phyloP scores from a whole-genome alignment of 352 stramenopile genomes.

The Globisporangium nunn region DNA sequence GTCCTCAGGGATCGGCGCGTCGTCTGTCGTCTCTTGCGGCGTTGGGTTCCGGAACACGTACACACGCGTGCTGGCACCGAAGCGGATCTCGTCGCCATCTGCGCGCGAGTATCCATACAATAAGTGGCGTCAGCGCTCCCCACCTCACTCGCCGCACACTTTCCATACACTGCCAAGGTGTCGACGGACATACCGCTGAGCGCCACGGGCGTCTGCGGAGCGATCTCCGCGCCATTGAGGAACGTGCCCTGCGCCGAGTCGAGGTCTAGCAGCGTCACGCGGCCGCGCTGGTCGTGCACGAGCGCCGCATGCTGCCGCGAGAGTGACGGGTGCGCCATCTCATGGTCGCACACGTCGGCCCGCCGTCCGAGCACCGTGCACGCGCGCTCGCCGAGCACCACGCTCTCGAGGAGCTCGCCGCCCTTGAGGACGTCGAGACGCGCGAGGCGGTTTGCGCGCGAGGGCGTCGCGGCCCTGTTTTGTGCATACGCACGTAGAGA shows the following conservation, averaged over 20 bases:
- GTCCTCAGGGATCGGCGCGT: conserved; percentile 1
- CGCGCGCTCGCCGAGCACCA: conserved; percentile 39
- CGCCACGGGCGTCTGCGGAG: conserved; percentile 28
- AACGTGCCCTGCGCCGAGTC: conserved; percentile 82
- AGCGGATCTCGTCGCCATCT: conserved; percentile 48
- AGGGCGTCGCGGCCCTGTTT: conserved; percentile 41
- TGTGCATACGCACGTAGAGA: neutral
- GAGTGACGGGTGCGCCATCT: conserved; percentile 73
- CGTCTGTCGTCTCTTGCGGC: conserved; percentile 6
- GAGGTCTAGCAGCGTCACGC: conserved; percentile 64
- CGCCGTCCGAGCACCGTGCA: conserved; percentile 76
- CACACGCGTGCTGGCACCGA: conserved; percentile 54
- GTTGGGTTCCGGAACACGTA: conserved; percentile 38
- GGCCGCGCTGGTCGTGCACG: conserved; percentile 49
- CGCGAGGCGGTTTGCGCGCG: conserved; percentile 32
- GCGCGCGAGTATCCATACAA: neutral
- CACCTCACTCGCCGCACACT: no score
- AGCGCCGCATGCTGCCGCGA: conserved; percentile 76
- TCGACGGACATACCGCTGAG: conserved; percentile 25
- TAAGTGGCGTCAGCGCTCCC: neutral
- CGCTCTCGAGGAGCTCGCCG: conserved; percentile 30
- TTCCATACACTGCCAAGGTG: no score
- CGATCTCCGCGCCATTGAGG: conserved; percentile 62
- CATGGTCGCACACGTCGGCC: conserved; percentile 63
- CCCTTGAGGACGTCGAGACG: conserved; percentile 49